Base-by-base conservation (phyloP, 2,329 filamentous ascomycete genomes). In the Aspergillus thermomutatus region DNA sequence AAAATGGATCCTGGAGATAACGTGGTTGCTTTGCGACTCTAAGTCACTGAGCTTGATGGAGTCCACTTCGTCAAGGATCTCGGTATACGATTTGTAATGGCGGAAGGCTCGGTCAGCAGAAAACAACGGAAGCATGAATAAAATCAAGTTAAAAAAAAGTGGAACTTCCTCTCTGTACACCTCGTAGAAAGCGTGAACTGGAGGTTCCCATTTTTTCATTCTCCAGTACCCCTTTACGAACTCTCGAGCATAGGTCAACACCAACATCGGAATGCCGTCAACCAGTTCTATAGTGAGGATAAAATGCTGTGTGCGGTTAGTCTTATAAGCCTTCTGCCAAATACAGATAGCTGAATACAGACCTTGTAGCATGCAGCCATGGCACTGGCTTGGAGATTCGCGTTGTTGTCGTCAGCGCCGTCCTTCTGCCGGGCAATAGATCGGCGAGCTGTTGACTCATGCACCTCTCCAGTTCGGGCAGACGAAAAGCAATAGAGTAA, bases 121-220 rank as follows among this genome's bases (percentile, higher is more conserved):
- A 23, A 37, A 21, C 40, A 57, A 40, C 3, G 51, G 51, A 26
- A 59, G 31, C n/a, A 59, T 41, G 31, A 64, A 65, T 14, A 50
- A 41, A 23, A 64, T 31, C 19, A 65, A 6, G 27, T 64, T 65
- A 3, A 65, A 54, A 34, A 64, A 61, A 28, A 64, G 57, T 11
- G 56, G 57, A 0, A 58, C 23, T 17, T 62, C 47, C 45, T 64
- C 55, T 4, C 21, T 56, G 40, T 65, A 64, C 11, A 59, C 34
- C 49, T 64, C 52, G 49, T 64, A 65, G 50, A 65, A 64, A 23
- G 49, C 53, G 37, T 65, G 52, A 8, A 58, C 37, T 25, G 55
- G 63, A 28, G 57, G 57, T 52, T 62, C 41, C 52, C 25, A 62
- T 55, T 57, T 50, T 40, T 49, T 60, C 37, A 51, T 61, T 49